phyloP scores from a whole-genome alignment of 441 rosid genomes.

The Francoa sonchifolia region DNA sequence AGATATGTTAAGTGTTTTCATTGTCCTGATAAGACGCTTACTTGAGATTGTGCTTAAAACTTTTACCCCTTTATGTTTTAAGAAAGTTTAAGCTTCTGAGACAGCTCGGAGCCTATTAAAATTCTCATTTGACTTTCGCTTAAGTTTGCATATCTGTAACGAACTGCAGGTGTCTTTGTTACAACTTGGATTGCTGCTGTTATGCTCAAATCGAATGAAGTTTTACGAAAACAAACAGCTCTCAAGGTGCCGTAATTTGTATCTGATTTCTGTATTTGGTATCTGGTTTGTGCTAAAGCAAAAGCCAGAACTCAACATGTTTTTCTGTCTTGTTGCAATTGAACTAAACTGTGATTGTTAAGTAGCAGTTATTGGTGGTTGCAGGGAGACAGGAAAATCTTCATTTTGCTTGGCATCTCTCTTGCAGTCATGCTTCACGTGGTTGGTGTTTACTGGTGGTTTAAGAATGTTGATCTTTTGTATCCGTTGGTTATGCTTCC shows the following conservation, averaged over 20 bases:
- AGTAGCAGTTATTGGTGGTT: conserved; percentile 14
- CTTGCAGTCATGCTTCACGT: conserved; percentile 28
- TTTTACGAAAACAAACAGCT: conserved; percentile 53
- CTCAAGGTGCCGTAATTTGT: conserved; percentile 27
- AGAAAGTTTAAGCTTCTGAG: not conserved
- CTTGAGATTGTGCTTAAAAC: too few relatives aligned
- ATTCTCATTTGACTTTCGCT: not conserved
- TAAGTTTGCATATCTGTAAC: not conserved
- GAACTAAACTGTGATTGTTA: not conserved
- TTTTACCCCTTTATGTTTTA: too few relatives aligned
- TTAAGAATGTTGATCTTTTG: conserved; percentile 34
- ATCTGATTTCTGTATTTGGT: not conserved
- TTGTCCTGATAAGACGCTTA: too few relatives aligned
- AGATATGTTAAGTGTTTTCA: too few relatives aligned
- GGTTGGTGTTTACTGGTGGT: conserved; percentile 51
- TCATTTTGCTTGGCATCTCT: conserved; percentile 30
- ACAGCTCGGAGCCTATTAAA: not conserved
- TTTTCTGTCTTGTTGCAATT: not conserved
- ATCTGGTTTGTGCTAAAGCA: not conserved
- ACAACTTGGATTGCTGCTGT: conserved; percentile 46
- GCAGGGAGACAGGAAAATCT: conserved; percentile 51
- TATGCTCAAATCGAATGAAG: conserved; percentile 48
- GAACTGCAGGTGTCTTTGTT: conserved; percentile 34
- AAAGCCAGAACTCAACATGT: not conserved
- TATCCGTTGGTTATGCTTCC: conserved; percentile 51